A percentile compares a stretch with the other conserved stretches of the same genome.
Conservation (phyloP, 176 grass and related monocot species). For the Alloteropsis semialata region DNA sequence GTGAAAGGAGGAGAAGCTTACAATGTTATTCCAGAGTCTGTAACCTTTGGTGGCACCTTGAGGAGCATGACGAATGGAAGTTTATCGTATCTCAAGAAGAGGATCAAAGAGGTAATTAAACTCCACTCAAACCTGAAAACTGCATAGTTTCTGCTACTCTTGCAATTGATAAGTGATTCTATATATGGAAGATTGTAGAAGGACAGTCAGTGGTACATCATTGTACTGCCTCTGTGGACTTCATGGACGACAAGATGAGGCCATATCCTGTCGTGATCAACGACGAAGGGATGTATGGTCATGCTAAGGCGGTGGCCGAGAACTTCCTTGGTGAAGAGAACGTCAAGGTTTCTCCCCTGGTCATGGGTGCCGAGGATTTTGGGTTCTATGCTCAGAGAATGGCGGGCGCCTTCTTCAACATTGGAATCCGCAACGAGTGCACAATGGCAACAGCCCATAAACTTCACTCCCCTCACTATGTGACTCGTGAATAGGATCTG, state of each 20-base stretch:
- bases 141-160: background rate
- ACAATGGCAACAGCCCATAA: background rate
- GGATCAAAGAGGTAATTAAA: constrained; percentile 61
- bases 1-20: constrained; percentile 57
- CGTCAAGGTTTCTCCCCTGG: background rate
- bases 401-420: constrained; percentile 34
- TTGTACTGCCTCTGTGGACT: constrained; percentile 54
- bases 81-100: constrained; percentile 40
- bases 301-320: constrained; percentile 40
- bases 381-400: constrained; percentile 49
- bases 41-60: constrained; percentile 61
- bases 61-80: constrained; percentile 58
- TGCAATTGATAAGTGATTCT: background rate
- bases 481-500: constrained; percentile 59
- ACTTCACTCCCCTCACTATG: constrained; percentile 55
- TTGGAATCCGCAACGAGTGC: constrained; percentile 47
- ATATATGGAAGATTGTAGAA: constrained; percentile 38
- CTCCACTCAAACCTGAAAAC: background rate
- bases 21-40: constrained; percentile 71
- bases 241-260: constrained; percentile 42
- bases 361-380: constrained; percentile 55
- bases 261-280: constrained; percentile 57
- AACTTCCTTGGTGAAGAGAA: constrained; percentile 40
- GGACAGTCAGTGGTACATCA: constrained; percentile 43
- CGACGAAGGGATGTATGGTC: constrained; percentile 40